A percentile compares a stretch with the other conserved stretches of the same genome.
Evolutionary conservation across 2,329 filamentous ascomycete genomes (phyloP).

Genomic region (Pseudomassariella vexata): DNA sequence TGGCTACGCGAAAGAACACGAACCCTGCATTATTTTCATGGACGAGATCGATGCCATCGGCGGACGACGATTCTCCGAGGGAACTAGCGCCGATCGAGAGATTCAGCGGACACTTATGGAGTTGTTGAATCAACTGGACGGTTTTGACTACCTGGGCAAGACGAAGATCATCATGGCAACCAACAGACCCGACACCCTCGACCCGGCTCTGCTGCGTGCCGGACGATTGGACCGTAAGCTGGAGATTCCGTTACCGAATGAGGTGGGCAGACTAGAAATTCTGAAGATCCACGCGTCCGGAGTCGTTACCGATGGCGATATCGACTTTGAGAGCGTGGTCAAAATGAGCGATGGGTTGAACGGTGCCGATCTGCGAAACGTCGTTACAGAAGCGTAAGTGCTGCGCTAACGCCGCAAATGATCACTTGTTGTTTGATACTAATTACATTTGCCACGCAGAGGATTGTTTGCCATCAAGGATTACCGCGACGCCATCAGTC

Average conservation of each 20-base stretch:
- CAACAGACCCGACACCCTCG: constrained; percentile 92
- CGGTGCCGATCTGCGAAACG: constrained; percentile 93
- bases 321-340: constrained; percentile 98
- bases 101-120: constrained; percentile 99
- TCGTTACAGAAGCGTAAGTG: constrained; percentile 97
- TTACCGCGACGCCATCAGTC: constrained; percentile 90
- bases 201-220: constrained; percentile 86
- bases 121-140: constrained; percentile 94
- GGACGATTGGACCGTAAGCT: constrained; percentile 96
- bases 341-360: constrained; percentile 99
- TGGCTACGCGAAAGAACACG: constrained; percentile 97
- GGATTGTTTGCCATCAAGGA: constrained; percentile 98
- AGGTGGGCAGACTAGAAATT: constrained; percentile 93
- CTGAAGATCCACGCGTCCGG: constrained; percentile 92
- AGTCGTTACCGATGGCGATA: constrained; percentile 86
- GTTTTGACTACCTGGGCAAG: constrained; percentile 98
- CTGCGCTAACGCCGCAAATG: too few relatives aligned
- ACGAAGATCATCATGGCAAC: constrained; percentile 99
- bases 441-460: constrained; percentile 36
- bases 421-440: too few relatives aligned
- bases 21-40: constrained; percentile 99
- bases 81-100: constrained; percentile 94
- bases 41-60: constrained; percentile 99
- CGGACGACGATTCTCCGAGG: constrained; percentile 92
- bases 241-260: constrained; percentile 94